Conservation (phyloP, 2,329 filamentous ascomycete species). For the Teratosphaeria gauchensis region DNA sequence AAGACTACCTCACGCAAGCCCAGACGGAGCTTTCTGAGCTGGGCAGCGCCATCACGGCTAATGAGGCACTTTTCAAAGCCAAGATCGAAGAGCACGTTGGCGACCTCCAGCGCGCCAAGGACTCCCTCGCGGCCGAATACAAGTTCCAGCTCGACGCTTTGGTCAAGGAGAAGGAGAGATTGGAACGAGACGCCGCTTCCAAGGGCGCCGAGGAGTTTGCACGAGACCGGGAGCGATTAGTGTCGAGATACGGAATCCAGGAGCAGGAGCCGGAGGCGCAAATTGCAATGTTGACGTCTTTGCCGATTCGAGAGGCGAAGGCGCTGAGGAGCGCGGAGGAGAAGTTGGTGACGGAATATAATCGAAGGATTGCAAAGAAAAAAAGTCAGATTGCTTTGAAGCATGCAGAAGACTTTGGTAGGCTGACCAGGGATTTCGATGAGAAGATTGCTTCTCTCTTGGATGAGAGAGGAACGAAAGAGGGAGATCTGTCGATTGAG, state of each 20-base stretch:
- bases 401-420: slow-evolving; percentile 26
- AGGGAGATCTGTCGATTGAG: slow-evolving; percentile 24
- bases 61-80: slow-evolving; percentile 25
- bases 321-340: slow-evolving; percentile 23
- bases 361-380: slow-evolving; percentile 22
- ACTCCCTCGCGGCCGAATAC: slow-evolving; percentile 25
- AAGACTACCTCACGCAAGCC: slow-evolving; percentile 27
- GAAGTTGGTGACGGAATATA: slow-evolving; percentile 24
- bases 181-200: slow-evolving; percentile 22
- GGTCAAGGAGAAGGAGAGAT: slow-evolving; percentile 18
- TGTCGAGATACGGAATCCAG: slow-evolving; percentile 18
- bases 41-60: slow-evolving; percentile 25
- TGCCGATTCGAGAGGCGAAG: slow-evolving; percentile 14
- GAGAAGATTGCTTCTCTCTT: slow-evolving; percentile 21
- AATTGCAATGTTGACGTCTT: slow-evolving; percentile 12
- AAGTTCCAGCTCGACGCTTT: slow-evolving; percentile 24
- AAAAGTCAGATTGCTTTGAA: slow-evolving; percentile 28
- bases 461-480: slow-evolving; percentile 18
- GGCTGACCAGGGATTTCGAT: slow-evolving; percentile 26
- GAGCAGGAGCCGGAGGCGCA: slow-evolving; percentile 13
- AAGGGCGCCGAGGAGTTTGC: slow-evolving; percentile 23
- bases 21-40: slow-evolving; percentile 25
- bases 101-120: slow-evolving; percentile 26
- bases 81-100: slow-evolving; percentile 30
- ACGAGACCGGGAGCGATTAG: slow-evolving; percentile 23